These are phyloP conservation scores for Penicillium atrosanguineum DNA, from an alignment of 495 filamentous ascomycete genomes.

Conservation along the genomic window DNA sequence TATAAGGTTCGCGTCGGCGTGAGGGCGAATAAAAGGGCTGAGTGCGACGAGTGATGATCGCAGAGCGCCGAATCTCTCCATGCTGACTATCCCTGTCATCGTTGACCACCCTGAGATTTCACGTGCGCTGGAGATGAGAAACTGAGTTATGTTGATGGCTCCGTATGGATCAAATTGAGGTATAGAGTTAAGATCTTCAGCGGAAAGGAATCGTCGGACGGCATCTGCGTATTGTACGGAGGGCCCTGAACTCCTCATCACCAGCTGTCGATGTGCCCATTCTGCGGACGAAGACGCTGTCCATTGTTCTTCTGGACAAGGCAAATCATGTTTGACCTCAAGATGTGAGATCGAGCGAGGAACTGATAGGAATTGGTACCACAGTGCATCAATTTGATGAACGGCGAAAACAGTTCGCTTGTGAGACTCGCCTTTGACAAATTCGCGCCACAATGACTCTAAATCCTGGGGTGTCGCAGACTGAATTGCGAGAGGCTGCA, in stretches of 20 bases:
- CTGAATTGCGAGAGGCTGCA: conserved; percentile 20
- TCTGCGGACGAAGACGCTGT: conserved; percentile 25
- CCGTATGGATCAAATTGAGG: conserved; percentile 35
- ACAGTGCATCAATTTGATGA: conserved; percentile 38
- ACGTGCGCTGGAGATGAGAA: conserved; percentile 36
- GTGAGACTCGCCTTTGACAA: conserved; percentile 32
- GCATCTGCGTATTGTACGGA: conserved; percentile 33
- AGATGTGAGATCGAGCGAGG: conserved; percentile 35
- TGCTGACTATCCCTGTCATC: conserved; percentile 36
- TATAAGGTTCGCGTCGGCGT: neutral
- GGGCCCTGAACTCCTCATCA: conserved; percentile 11
- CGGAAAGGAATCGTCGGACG: conserved; percentile 30
- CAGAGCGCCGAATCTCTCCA: conserved; percentile 33
- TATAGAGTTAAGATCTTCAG: conserved; percentile 19
- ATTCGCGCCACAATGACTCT: conserved; percentile 31
- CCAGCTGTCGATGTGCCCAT: conserved; percentile 34
- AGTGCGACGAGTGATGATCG: conserved; percentile 31
- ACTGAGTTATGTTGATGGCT: conserved; percentile 37
- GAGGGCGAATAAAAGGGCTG: conserved; percentile 24
- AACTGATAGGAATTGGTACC: conserved; percentile 38
- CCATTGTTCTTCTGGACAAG: conserved; percentile 32
- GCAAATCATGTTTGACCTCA: conserved; percentile 38
- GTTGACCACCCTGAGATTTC: conserved; percentile 41
- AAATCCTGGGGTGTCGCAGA: conserved; percentile 19
- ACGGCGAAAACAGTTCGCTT: conserved; percentile 38